Base-by-base conservation (phyloP, 129 eudicot species). In the Flaveria trinervia region DNA sequence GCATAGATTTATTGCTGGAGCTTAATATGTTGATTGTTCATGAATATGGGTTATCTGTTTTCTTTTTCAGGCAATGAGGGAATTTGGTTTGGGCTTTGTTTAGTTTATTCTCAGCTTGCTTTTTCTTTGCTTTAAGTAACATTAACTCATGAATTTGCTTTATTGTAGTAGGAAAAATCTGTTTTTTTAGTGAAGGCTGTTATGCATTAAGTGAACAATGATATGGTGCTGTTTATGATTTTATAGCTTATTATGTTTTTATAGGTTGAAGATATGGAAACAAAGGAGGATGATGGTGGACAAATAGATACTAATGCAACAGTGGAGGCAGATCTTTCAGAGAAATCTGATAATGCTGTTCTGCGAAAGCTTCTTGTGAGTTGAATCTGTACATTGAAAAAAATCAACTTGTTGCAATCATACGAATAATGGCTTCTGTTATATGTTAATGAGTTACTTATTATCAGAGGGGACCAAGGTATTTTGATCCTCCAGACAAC, bases 311-410 rank as follows among this genome's bases (percentile, higher is more conserved):
- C 76, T 72, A 84, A 59, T 45, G 52, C 64, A 50, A 70, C 74
- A 2, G 23, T 77, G 20, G 89, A 84, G 65, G 62, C 81, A 8
- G 81, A 86, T 79, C 86, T 81, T 6, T 86, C 72, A 62, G 93
- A 89, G 72, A 82, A 55, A 73, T 70, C 89, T 48, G 97, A 89
- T 76, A 91, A 94, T 60, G 76, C 60, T 70, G 94, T 94, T 70
- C 76, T 94, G 45, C 85, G 94, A 79, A 89, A 81, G 89, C 99
- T 94, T 86, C 99, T 94, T 85, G 99, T 94, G 90, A 91, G 99
- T 94, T 75, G 46, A 84, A 69, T 80, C 45, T 76, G 68, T 68
- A 79, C 80, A 76, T 74, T 72, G 69, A 52, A 64, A 49, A 81
- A 64, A 72, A 80, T 71, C 41, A 36, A 72, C 67, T 62, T 77